phyloP scores from a whole-genome alignment of 345 rosid species.

The Eucalyptus cloeziana region DNA sequence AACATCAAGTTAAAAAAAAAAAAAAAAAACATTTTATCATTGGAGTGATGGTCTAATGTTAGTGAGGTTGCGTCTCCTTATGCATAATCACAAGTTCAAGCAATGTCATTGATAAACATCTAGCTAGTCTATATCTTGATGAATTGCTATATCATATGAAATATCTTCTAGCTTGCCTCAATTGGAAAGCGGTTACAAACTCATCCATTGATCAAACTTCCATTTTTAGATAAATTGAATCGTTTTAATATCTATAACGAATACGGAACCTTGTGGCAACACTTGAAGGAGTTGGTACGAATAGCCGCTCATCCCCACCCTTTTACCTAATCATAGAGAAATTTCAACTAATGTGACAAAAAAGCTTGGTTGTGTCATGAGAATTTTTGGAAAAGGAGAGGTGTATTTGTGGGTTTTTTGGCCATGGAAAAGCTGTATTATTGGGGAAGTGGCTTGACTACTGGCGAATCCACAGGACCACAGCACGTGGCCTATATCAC shows the following conservation, averaged over 20 bases:
- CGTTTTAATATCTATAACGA: not conserved
- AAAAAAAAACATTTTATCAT: not conserved
- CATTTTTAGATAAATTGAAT: not conserved
- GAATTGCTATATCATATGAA: not conserved
- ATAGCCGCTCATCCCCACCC: not conserved
- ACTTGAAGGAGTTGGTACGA: not conserved
- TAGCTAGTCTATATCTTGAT: not conserved
- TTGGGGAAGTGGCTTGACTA: not conserved
- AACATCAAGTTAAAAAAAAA: not conserved
- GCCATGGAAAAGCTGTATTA: not conserved
- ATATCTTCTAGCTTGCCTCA: accelerated
- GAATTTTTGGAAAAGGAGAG: not conserved
- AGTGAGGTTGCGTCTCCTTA: not conserved
- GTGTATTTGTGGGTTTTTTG: not conserved
- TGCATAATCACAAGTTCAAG: not conserved
- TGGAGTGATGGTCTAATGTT: not conserved
- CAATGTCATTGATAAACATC: not conserved
- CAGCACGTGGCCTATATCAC: not conserved
- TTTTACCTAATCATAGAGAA: not conserved
- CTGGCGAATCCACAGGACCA: not conserved
- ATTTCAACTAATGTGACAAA: not conserved
- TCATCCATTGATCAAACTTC: not conserved
- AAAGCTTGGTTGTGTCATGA: not conserved
- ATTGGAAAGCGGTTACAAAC: not conserved
- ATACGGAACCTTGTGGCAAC: not conserved